Conservation (phyloP, 164 flowering plant species). For the Liquidambar formosana region DNA sequence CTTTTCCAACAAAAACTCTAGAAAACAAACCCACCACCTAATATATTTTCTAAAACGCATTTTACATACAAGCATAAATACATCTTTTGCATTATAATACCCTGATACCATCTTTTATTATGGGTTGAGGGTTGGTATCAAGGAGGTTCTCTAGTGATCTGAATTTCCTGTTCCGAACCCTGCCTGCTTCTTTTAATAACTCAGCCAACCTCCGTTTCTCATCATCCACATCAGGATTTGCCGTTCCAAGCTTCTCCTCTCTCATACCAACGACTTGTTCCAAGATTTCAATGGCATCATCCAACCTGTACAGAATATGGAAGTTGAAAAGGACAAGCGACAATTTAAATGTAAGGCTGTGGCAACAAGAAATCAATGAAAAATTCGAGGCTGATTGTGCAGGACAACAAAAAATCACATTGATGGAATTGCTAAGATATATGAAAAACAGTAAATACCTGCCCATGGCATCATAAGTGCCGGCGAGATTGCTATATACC, state of each 20-base stretch:
- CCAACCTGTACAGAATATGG: constrained; percentile 33
- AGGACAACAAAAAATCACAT: too few relatives aligned
- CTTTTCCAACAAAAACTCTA: constrained; percentile 3
- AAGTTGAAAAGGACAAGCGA: not conserved
- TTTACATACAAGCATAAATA: not conserved
- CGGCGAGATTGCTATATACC: constrained; percentile 58
- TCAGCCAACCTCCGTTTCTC: constrained; percentile 57
- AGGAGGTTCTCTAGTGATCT: constrained; percentile 54
- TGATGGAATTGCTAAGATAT: not conserved
- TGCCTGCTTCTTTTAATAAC: constrained; percentile 62
- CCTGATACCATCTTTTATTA: constrained; percentile 9
- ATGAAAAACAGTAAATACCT: constrained; percentile 31
- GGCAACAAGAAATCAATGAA: too few relatives aligned
- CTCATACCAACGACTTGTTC: constrained; percentile 59
- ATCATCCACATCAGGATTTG: constrained; percentile 63
- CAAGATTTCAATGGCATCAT: constrained; percentile 64
- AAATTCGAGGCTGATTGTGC: not conserved
- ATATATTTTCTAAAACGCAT: not conserved
- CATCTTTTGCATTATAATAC: constrained; percentile 9
- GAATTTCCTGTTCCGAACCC: constrained; percentile 41
- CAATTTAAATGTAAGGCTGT: not conserved
- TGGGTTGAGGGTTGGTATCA: constrained; percentile 23
- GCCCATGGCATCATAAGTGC: constrained; percentile 65
- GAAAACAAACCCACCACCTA: constrained; percentile 8
- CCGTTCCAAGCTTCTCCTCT: constrained; percentile 76